Base-by-base conservation (phyloP, 208 protist genomes). In the Naegleria fowleri region DNA sequence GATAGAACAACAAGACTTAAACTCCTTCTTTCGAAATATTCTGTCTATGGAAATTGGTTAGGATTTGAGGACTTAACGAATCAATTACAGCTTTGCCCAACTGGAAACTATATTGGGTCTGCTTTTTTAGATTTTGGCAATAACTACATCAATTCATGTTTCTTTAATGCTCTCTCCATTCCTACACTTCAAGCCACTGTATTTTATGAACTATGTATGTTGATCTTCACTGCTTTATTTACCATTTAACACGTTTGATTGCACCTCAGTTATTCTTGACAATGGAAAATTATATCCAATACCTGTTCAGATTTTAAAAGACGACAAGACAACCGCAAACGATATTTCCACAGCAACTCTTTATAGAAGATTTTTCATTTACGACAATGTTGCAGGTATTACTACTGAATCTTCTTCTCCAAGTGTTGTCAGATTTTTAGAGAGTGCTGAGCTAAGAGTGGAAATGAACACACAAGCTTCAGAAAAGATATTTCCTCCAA, bases 201-300 rank as follows among this genome's bases (percentile, higher is more conserved):
- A 33, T 91, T 91, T 40, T 91, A 90, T 86, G 90, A 91, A 36
- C 15, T 91, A 16, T 91, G 52, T 83, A 86, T 43, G 83, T 48
- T 33, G 41, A 29, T 48, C 6, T 5, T 86, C 7, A 7, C 5
- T 48, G 43, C n/a, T 86, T 48, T 33, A 0, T 85, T 79, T 5
- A 36, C 9, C 19, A 29, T 29, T 29, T 67, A 67, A 67, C 16
- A n/a, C 38, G 29, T 40, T 84, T 84, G 4, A 36, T 84, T 40
- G 40, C 1, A 33, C 7, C 41, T 22, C 36, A 86, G 38, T 33
- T 43, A n/a, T 86, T 51, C 41, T 90, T 3, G 76, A 88, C 83
- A 33, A 29, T 48, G 90, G 40, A 40, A 91, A 13, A 43, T 33
- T 91, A 13, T 88, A 88, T 52, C 83, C 90, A 36, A 79, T 91